phyloP scores from a whole-genome alignment of 2,329 filamentous ascomycete species.

The Phyllosticta paracitricarpa region DNA sequence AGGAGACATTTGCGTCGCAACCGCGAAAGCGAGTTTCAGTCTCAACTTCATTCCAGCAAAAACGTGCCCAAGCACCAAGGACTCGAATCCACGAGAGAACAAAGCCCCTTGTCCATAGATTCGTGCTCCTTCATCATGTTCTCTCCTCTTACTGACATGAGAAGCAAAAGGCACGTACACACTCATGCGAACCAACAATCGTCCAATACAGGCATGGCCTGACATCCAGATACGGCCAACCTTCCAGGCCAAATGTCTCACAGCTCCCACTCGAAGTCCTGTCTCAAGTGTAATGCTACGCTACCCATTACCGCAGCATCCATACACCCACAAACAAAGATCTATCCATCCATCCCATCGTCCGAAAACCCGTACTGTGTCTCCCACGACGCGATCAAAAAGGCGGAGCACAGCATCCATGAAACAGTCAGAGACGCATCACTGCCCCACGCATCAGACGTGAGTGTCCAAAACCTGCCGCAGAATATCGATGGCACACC shows the following conservation, averaged over 20 bases:
- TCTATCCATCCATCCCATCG: background rate
- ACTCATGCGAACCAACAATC: background rate
- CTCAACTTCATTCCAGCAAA: too few species aligned
- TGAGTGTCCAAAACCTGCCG: background rate
- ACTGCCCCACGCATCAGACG: background rate
- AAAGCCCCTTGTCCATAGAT: background rate
- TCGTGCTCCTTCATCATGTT: background rate
- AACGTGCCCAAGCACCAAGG: background rate
- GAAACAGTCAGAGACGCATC: background rate
- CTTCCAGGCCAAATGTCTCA: background rate
- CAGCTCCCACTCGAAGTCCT: background rate
- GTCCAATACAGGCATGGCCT: background rate
- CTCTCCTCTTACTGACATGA: background rate
- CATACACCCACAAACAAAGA: background rate
- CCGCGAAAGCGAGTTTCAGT: too few species aligned
- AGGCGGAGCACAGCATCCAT: background rate
- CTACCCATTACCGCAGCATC: background rate
- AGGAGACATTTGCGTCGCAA: too few species aligned
- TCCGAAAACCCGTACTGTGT: background rate
- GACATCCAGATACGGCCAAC: background rate
- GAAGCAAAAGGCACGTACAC: background rate
- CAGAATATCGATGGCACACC: background rate
- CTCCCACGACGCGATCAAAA: background rate
- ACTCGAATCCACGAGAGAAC: background rate
- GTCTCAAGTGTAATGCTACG: background rate